These are phyloP conservation scores for Papiliotrema flavescens DNA, from an alignment of 1,284 basidiomycete species.

Conservation along the genomic window DNA sequence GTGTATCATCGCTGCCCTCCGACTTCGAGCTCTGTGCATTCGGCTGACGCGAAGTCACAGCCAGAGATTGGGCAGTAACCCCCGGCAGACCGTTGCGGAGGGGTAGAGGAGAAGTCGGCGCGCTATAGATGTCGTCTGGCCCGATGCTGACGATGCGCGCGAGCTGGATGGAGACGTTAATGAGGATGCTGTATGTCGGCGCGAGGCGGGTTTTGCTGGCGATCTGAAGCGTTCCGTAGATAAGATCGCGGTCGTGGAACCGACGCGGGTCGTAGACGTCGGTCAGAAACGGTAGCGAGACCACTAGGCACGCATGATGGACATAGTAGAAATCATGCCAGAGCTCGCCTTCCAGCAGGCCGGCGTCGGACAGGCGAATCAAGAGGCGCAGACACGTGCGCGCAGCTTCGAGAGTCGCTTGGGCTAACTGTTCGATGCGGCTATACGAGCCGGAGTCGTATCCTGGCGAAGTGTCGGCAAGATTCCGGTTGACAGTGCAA, in stretches of 20 bases:
- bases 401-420: constrained; percentile 6
- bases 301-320: constrained; percentile 19
- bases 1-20: too few relatives aligned
- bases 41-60: too few relatives aligned
- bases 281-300: constrained; percentile 12
- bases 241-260: not conserved
- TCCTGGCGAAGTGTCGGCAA: not conserved
- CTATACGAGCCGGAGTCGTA: not conserved
- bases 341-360: constrained; percentile 8
- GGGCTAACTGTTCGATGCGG: constrained; percentile 5
- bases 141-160: constrained; percentile 12
- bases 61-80: too few relatives aligned
- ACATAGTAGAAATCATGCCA: constrained; percentile 19
- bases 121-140: too few relatives aligned
- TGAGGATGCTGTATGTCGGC: constrained; percentile 18
- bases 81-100: too few relatives aligned
- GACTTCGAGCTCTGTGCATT: too few relatives aligned
- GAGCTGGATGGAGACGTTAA: constrained; percentile 18
- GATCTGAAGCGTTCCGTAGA: constrained; percentile 2
- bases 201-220: constrained; percentile 9
- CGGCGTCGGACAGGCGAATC: constrained; percentile 2
- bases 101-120: too few relatives aligned
- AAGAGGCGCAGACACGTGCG: constrained; percentile 7
- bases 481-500: constrained; percentile 8
- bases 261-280: constrained; percentile 2